phyloP scores from a whole-genome alignment of 139 green algal genomes.

The Chlorella sp. region DNA sequence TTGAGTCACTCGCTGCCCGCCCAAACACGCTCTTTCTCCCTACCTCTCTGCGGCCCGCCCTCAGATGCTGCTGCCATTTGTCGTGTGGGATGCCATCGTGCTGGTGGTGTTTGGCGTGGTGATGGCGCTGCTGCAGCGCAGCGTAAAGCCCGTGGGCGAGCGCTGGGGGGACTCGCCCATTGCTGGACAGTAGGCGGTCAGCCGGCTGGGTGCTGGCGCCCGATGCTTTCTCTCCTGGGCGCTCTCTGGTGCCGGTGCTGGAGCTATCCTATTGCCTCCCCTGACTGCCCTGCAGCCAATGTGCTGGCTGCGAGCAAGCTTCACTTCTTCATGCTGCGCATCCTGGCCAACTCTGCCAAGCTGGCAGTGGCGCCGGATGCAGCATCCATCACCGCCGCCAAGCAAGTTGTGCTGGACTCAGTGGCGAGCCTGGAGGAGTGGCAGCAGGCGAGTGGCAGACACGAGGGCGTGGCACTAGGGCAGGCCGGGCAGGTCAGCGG shows the following conservation, averaged over 20 bases:
- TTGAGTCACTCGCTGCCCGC: not conserved
- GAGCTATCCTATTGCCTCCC: not conserved
- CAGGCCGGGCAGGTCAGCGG: too few species aligned
- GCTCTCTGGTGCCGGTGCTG: not conserved
- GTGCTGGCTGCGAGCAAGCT: not conserved
- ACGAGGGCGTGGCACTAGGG: too few species aligned
- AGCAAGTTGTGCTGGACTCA: not conserved
- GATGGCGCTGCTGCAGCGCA: not conserved
- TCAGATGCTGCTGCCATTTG: not conserved
- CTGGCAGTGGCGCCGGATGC: not conserved
- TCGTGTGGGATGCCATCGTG: not conserved
- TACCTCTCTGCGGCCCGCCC: not conserved
- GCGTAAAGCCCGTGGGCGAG: not conserved
- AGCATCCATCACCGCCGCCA: not conserved
- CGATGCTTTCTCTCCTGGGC: not conserved
- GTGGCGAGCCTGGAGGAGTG: not conserved
- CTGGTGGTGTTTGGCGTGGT: not conserved
- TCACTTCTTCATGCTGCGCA: not conserved
- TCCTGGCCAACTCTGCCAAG: not conserved
- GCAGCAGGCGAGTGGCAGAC: not conserved
- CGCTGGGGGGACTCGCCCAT: not conserved
- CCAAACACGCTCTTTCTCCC: not conserved
- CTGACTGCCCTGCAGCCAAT: not conserved
- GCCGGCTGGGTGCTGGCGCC: too few species aligned
- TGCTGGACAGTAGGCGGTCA: too few species aligned